These are phyloP conservation scores for Lachnellula subtilissima DNA, from an alignment of 2,329 filamentous ascomycete genomes.

Conservation along the genomic window DNA sequence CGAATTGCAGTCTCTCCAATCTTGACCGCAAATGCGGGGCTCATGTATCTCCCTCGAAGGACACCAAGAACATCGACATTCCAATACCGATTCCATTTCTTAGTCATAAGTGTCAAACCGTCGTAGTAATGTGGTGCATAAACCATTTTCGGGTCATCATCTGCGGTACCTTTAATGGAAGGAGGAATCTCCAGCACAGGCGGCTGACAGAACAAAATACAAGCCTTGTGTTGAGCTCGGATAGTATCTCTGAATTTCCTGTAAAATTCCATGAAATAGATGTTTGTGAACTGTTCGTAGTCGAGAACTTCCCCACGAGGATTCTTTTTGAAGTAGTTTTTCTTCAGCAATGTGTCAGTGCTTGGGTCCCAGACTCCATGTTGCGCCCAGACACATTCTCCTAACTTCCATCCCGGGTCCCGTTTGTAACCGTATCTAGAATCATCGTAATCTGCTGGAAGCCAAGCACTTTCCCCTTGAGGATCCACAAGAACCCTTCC, in stretches of 20 bases:
- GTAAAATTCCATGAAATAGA: constrained; percentile 85
- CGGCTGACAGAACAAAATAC: constrained; percentile 86
- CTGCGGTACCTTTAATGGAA: constrained; percentile 74
- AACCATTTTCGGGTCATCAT: constrained; percentile 85
- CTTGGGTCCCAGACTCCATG: constrained; percentile 90
- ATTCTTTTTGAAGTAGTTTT: constrained; percentile 82
- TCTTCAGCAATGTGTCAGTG: constrained; percentile 70
- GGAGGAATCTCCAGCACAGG: constrained; percentile 91
- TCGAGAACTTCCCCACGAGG: constrained; percentile 69
- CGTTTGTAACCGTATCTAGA: constrained; percentile 85
- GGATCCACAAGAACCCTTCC: constrained; percentile 82
- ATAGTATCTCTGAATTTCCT: constrained; percentile 71
- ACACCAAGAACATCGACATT: constrained; percentile 95
- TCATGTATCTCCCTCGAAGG: constrained; percentile 79
- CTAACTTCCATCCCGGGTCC: constrained; percentile 82
- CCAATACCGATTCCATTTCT: constrained; percentile 97
- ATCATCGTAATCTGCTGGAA: constrained; percentile 79
- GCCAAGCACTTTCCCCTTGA: constrained; percentile 78
- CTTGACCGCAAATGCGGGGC: constrained; percentile 86
- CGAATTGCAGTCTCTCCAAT: constrained; percentile 90
- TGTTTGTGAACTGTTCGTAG: constrained; percentile 83
- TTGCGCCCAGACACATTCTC: constrained; percentile 95
- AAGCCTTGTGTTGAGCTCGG: constrained; percentile 68
- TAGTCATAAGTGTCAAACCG: constrained; percentile 92
- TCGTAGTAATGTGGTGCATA: constrained; percentile 97